Conservation (phyloP, 2,329 filamentous ascomycete genomes). For the Apiospora rasikravindrae region DNA sequence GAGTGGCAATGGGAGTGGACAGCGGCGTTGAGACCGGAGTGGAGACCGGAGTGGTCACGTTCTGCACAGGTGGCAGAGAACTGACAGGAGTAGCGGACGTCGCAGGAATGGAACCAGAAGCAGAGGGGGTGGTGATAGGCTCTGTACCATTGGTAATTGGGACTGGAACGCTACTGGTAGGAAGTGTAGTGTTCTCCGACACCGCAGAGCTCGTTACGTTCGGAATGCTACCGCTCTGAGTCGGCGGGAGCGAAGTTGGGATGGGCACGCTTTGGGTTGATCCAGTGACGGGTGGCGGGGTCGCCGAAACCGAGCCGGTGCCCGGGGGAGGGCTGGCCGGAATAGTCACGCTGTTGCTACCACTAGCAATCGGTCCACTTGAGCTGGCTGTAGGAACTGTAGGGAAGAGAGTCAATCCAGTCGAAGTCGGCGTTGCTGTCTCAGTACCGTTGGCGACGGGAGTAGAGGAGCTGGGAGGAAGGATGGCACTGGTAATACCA, state of each 20-base stretch:
- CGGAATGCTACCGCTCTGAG: not conserved
- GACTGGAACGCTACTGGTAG: not conserved
- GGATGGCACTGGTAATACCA: slow-evolving; percentile 20
- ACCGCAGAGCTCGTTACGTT: not conserved
- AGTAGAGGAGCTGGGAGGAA: slow-evolving; percentile 10
- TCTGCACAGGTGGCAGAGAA: not conserved
- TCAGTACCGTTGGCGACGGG: slow-evolving; percentile 14
- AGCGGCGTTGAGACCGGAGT: not conserved
- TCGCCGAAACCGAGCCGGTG: not conserved
- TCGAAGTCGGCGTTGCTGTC: not conserved
- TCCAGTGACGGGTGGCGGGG: not conserved
- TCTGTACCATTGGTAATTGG: not conserved
- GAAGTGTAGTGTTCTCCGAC: not conserved
- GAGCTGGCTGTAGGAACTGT: not conserved
- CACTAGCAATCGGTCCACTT: not conserved
- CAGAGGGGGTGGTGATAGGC: not conserved
- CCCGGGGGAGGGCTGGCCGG: not conserved
- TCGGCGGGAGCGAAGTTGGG: not conserved
- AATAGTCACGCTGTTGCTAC: slow-evolving; percentile 6
- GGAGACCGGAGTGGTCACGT: not conserved
- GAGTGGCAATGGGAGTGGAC: not conserved
- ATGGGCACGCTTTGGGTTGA: not conserved
- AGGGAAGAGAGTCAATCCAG: slow-evolving; percentile 8
- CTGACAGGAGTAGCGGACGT: not conserved
- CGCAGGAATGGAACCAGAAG: not conserved